Evolutionary conservation across 1,139 yeast species (phyloP), one percentile per base, ranked within the genome.

Genomic region (Saccharomyces hybrid): DNA sequence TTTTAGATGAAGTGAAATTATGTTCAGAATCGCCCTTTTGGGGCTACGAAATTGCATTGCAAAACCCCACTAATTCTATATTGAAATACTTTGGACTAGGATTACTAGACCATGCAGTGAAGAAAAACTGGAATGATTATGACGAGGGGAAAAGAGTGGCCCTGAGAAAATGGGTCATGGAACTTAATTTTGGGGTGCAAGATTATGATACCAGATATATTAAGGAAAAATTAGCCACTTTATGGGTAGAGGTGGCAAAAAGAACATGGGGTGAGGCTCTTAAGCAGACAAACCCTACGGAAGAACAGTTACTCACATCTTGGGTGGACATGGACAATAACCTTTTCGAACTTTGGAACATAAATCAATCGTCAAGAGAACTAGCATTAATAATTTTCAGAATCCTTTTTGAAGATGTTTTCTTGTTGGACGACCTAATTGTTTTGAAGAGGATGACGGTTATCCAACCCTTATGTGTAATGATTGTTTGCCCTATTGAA

Each of bases 231-330:
- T 69, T 91, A 51, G 96, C 98, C 4, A 84, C 82, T 60, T 72
- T 93, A 26, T 91, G 98, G 97, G 96, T 88, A 0, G 85, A 90
- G 46, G 76, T 93, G 11, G 96, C 96, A n/a, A 93, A 95, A 66
- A 78, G 96, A 53, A 79, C 83, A 44, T 95, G 99, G 99, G 98
- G 98, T 8, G 75, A 77, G 50, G 79, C 71, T 46, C 59, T 74
- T 26, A 70, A 69, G 53, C 71, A 68, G 26, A 66, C 65, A n/a
- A 59, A 64, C 8, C 64, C 72, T 50, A 55, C 64, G 51, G 75
- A 74, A 27, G 75, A 76, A 51, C 83, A 82, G 52, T 71, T 78
- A 34, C 61, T 72, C 2, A 85, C 81, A 57, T 91, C 96, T n/a
- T 95, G 99, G 99, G 76, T 76, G 2, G 81, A 85, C 23, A 89